phyloP scores from a whole-genome alignment of 2,329 filamentous ascomycete genomes.

The Iodosphaeria phyllophila region DNA sequence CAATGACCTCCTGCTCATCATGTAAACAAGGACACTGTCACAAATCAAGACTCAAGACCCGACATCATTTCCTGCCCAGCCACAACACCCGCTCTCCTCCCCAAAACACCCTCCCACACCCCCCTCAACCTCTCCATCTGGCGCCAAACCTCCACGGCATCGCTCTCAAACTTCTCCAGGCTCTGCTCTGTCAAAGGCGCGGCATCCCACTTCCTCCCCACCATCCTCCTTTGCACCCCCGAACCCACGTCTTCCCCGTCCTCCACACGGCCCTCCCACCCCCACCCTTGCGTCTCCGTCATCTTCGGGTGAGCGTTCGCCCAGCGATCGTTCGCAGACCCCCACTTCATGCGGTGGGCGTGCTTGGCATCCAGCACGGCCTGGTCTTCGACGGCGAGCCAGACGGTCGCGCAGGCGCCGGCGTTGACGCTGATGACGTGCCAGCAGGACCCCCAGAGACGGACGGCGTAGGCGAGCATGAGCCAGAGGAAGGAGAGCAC shows the following conservation, averaged over 20 bases:
- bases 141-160: slow-evolving; percentile 43
- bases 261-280: slow-evolving; percentile 42
- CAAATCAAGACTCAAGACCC: too few species aligned
- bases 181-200: slow-evolving; percentile 40
- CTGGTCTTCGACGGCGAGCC: slow-evolving; percentile 53
- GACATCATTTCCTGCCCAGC: too few species aligned
- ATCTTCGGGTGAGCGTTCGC: slow-evolving; percentile 45
- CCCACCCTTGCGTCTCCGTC: slow-evolving; percentile 81
- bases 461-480: slow-evolving; percentile 45
- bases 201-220: slow-evolving; percentile 39
- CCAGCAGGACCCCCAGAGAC: slow-evolving; percentile 75
- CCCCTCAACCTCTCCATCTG: slow-evolving; percentile 53
- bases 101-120: slow-evolving; percentile 39
- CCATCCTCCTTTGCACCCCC: slow-evolving; percentile 29
- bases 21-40: too few species aligned
- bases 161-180: slow-evolving; percentile 39
- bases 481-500: slow-evolving; percentile 54
- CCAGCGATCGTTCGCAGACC: slow-evolving; percentile 43
- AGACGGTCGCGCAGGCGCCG: slow-evolving; percentile 59
- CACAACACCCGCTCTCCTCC: too few species aligned
- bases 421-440: slow-evolving; percentile 60
- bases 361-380: slow-evolving; percentile 36
- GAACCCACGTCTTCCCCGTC: slow-evolving; percentile 24
- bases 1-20: too few species aligned
- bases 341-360: slow-evolving; percentile 59